These are phyloP conservation scores for Leptomonas seymouri DNA, from an alignment of 208 protist species.

Conservation along the genomic window DNA sequence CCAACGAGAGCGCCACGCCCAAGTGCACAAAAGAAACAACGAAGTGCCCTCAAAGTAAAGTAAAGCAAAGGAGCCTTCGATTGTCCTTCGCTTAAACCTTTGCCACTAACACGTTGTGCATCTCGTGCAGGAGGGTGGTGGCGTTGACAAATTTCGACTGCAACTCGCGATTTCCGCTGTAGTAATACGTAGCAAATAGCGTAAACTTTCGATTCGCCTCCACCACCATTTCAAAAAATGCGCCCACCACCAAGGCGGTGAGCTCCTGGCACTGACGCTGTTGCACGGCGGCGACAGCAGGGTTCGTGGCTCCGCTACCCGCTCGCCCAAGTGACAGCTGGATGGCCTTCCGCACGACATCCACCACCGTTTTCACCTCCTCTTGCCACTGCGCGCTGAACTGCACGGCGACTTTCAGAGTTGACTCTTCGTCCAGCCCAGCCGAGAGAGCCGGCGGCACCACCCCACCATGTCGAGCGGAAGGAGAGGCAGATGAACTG, in stretches of 20 bases:
- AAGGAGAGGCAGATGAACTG: neutral
- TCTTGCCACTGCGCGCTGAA: conserved; percentile 50
- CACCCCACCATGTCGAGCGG: neutral
- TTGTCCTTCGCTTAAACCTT: conserved; percentile 1
- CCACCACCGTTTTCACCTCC: conserved; percentile 16
- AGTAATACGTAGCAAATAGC: conserved; percentile 37
- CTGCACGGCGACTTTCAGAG: conserved; percentile 35
- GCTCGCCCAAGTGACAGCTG: conserved; percentile 21
- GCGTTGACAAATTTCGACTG: conserved; percentile 61
- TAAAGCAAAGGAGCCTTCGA: conserved; percentile 6
- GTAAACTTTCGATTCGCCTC: conserved; percentile 57
- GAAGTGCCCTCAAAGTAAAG: neutral
- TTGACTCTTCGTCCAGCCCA: conserved; percentile 28
- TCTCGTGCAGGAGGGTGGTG: conserved; percentile 49
- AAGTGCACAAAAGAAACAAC: neutral
- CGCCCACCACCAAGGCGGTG: conserved; percentile 18
- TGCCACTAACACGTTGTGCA: conserved; percentile 39
- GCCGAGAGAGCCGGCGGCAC: conserved; percentile 16
- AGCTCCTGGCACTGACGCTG: conserved; percentile 37
- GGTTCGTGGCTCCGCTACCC: neutral
- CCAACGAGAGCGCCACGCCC: neutral
- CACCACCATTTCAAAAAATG: conserved; percentile 32
- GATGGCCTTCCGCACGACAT: conserved; percentile 24
- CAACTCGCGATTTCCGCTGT: conserved; percentile 50
- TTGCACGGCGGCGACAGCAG: conserved; percentile 1